phyloP scores from a whole-genome alignment of 2,329 filamentous ascomycete genomes.

The Pyrenochaeta sp. region DNA sequence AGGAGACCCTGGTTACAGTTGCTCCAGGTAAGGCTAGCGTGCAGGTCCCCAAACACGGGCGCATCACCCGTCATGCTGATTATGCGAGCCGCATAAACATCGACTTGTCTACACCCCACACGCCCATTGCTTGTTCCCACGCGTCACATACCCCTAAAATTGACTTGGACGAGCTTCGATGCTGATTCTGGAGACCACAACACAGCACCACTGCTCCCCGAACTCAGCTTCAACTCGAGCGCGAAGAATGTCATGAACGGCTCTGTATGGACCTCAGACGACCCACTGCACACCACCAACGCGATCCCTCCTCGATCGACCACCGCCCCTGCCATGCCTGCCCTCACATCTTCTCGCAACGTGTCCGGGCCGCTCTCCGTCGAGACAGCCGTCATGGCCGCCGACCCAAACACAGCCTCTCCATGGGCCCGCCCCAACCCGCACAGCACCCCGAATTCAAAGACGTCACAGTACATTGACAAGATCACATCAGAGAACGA shows the following conservation, averaged over 20 bases:
- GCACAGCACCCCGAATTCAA: slow-evolving; percentile 42
- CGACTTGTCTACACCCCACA: slow-evolving; percentile 14
- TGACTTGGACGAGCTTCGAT: slow-evolving; percentile 20
- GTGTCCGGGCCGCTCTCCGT: slow-evolving; percentile 43
- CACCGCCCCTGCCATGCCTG: slow-evolving; percentile 34
- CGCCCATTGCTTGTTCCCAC: slow-evolving; percentile 15
- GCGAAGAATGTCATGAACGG: slow-evolving; percentile 45
- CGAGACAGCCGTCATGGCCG: slow-evolving; percentile 35
- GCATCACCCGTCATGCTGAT: slow-evolving; percentile 24
- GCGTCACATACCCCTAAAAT: slow-evolving; percentile 3
- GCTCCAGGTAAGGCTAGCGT: slow-evolving; percentile 26
- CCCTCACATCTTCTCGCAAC: slow-evolving; percentile 40
- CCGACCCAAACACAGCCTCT: slow-evolving; percentile 30
- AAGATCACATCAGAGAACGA: slow-evolving; percentile 83
- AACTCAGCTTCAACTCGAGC: slow-evolving; percentile 25
- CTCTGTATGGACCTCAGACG: slow-evolving; percentile 21
- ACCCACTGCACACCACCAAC: slow-evolving; percentile 25
- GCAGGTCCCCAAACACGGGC: slow-evolving; percentile 27
- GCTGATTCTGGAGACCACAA: slow-evolving; percentile 20
- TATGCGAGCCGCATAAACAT: slow-evolving; percentile 29
- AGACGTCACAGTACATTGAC: slow-evolving; percentile 67
- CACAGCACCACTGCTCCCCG: slow-evolving; percentile 31
- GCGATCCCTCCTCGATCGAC: slow-evolving; percentile 20
- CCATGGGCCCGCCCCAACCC: slow-evolving; percentile 41
- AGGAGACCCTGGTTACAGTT: slow-evolving; percentile 11